These are phyloP conservation scores for Colletotrichum australisinense DNA, from an alignment of 2,329 filamentous ascomycete genomes.

Conservation along the genomic window DNA sequence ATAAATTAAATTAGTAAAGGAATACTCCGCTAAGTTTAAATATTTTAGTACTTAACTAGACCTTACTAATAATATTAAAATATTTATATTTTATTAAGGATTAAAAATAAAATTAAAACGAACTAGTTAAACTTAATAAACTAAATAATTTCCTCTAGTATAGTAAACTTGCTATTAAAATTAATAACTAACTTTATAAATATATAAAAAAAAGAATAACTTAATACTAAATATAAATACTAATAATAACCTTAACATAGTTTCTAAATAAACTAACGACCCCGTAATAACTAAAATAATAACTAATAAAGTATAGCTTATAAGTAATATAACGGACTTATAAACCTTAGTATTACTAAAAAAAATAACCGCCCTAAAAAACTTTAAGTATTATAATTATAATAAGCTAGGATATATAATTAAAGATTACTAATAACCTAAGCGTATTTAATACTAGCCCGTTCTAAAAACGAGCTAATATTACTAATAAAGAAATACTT, in stretches of 20 bases:
- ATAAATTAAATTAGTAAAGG: background rate
- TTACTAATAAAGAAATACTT: background rate
- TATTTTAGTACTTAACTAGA: background rate
- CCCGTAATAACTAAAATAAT: too few species aligned
- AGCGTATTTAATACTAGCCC: too few species aligned
- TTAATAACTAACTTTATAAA: background rate
- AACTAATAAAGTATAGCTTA: too few species aligned
- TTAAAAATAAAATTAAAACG: background rate
- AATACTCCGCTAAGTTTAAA: background rate
- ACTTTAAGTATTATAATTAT: too few species aligned
- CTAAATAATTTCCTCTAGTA: background rate
- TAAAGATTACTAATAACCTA: too few species aligned
- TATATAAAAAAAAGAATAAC: background rate
- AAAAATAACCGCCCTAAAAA: background rate
- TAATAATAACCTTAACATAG: background rate
- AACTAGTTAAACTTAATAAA: background rate
- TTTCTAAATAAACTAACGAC: too few species aligned
- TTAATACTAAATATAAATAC: background rate
- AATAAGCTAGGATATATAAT: too few species aligned
- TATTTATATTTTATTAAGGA: background rate
- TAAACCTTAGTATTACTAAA: background rate
- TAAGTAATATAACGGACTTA: too few species aligned
- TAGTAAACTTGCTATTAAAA: background rate
- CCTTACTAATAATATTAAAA: background rate
- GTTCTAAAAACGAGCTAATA: too few species aligned